These are phyloP conservation scores for Peniophora sp. DNA, from an alignment of 1,284 basidiomycete genomes.

Conservation along the genomic window DNA sequence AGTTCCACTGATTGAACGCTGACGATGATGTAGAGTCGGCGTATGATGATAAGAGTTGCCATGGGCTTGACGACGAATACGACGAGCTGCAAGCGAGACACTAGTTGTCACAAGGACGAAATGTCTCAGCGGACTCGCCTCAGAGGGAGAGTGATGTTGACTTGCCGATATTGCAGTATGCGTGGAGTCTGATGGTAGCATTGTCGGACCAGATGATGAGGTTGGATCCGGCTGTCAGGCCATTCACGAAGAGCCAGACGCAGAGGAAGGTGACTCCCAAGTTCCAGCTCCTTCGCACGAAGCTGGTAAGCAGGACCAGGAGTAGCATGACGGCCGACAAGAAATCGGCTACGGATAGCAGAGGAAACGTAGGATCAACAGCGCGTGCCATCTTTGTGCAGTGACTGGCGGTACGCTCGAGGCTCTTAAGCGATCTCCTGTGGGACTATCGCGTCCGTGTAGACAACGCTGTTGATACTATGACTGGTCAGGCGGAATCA, in stretches of 20 bases:
- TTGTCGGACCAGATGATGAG: background rate
- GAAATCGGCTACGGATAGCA: no score
- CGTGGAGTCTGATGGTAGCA: background rate
- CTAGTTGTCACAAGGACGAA: background rate
- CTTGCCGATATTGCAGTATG: background rate
- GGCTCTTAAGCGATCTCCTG: no score
- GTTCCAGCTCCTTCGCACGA: background rate
- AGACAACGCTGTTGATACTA: no score
- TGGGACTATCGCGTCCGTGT: no score
- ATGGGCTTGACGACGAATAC: background rate
- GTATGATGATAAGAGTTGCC: background rate
- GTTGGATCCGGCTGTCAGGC: background rate
- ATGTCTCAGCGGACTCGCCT: no score
- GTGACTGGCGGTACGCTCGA: no score
- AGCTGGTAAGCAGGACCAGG: background rate
- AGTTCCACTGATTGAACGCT: background rate
- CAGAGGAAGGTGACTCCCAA: background rate
- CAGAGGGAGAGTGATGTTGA: background rate
- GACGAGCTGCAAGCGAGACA: background rate
- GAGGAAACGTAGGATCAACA: no score
- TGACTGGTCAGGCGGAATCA: no score
- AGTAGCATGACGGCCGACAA: no score
- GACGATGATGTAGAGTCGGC: background rate
- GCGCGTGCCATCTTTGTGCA: no score
- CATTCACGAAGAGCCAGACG: background rate